These are phyloP conservation scores for Austroboletus rostrupii DNA, from an alignment of 1,284 basidiomycete genomes.

Conservation along the genomic window DNA sequence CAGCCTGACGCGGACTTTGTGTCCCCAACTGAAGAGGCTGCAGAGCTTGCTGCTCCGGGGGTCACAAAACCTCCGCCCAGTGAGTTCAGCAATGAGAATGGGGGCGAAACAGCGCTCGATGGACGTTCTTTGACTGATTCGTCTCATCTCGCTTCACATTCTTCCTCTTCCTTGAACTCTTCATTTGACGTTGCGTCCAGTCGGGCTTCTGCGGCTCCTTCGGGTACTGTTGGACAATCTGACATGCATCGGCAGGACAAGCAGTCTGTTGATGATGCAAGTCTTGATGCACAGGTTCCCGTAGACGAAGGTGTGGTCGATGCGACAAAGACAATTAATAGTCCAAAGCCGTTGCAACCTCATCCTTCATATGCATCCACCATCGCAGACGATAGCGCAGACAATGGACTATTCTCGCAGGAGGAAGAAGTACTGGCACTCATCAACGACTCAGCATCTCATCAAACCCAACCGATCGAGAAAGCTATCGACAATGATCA, in stretches of 20 bases:
- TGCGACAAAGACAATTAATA: constrained; percentile 1
- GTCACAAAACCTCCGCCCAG: constrained; percentile 11
- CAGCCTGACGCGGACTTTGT: constrained; percentile 12
- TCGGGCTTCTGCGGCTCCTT: constrained; percentile 33
- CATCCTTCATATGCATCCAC: constrained; percentile 46
- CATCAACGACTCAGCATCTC: constrained; percentile 10
- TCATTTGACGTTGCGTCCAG: constrained; percentile 38
- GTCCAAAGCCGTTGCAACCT: constrained; percentile 35
- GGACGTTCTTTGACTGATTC: constrained; percentile 27
- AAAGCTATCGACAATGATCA: constrained; percentile 28
- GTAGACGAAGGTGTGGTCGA: constrained; percentile 7
- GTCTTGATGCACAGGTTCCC: constrained; percentile 39
- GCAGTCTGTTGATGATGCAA: constrained; percentile 44
- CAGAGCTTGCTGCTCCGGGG: constrained; percentile 6
- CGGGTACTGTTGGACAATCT: constrained; percentile 35
- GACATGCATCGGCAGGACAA: constrained; percentile 33
- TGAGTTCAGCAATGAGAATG: constrained; percentile 18
- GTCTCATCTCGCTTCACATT: constrained; percentile 25
- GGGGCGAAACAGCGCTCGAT: constrained; percentile 22
- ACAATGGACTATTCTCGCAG: constrained; percentile 29
- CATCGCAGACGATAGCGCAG: constrained; percentile 42
- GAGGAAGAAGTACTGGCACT: constrained; percentile 24
- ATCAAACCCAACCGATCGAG: constrained; percentile 11
- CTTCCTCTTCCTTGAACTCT: constrained; percentile 34
- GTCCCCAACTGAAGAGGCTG: constrained; percentile 16